Percentiles rank a stretch among this genome's conserved stretches.
Evolutionary conservation across 257 asterid species (phyloP).

Genomic region (Solanum microdontum): DNA sequence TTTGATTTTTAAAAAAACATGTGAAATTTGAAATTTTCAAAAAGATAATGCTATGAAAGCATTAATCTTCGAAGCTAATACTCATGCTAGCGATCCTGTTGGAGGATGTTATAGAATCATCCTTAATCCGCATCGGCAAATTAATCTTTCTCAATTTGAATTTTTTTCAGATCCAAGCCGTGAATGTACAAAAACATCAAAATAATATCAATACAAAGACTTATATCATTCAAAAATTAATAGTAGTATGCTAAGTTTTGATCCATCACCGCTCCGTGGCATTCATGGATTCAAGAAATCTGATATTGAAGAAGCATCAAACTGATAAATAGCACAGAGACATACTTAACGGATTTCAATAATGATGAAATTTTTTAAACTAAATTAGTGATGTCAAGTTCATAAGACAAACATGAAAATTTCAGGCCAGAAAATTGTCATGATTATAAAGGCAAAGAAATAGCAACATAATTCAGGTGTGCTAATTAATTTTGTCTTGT

Average conservation of each 20-base stretch:
- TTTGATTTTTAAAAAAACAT: no score
- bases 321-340: background rate
- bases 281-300: background rate
- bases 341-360: background rate
- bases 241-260: background rate
- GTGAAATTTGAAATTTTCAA: background rate
- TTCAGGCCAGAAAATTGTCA: background rate
- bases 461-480: background rate
- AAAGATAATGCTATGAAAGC: conserved; percentile 8
- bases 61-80: conserved; percentile 10
- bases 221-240: background rate
- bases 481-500: no score
- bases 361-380: background rate
- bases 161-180: background rate
- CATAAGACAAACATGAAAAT: background rate
- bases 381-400: background rate
- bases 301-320: background rate
- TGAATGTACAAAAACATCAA: background rate
- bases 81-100: conserved; percentile 17
- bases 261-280: background rate
- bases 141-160: background rate
- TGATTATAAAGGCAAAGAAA: background rate
- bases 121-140: background rate
- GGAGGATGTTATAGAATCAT: conserved; percentile 20
- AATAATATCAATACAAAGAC: background rate